Base-by-base conservation (phyloP, 805 yeast genomes). In the Brettanomyces nanus region DNA sequence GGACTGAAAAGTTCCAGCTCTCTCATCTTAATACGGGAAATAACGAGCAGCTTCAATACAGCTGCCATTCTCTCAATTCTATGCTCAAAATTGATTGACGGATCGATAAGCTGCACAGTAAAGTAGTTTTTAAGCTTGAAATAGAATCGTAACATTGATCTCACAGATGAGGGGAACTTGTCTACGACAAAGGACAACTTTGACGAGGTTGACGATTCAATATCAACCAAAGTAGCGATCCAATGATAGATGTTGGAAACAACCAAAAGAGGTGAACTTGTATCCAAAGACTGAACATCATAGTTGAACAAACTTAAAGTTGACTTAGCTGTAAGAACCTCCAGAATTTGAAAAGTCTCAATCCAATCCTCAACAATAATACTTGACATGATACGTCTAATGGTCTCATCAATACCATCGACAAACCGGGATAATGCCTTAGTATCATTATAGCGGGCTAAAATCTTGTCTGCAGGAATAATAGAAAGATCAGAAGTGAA, bases 351-450 rank as follows among this genome's bases (percentile, higher is more conserved):
- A 54, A 75, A 83, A 3, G 80, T 73, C 39, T 71, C 70, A 36
- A 85, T 65, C 96, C 97, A 90, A 48, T 89, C 95, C 42, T 72
- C 73, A 10, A 76, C 57, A 10, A 75, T 69, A 25, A 81, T 69
- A 9, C 75, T 69, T 20, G 61, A 64, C 52, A 80, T 77, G 23
- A 80, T 65, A 3, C 72, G 69, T 2, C 71, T 63, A 20, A 84
- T 68, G 5, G 85, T 62, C 14, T 66, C 63, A 58, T 89, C 90
- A 41, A 89, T 57, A 33, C 71, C 69, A 38, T 70, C 71, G 18
- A 85, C 65, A 59, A 85, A 81, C 35, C 65, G 61, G 42, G 80
- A 79, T 41, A 86, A 69, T 27, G 65, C 72, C 22, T 62, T 59
- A 28, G 67, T 52, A 40, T 72, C 72, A 32, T 54, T 57, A 44